Evolutionary conservation across 2,329 filamentous ascomycete genomes (phyloP).

Genomic region (Calonectria fujianensis): DNA sequence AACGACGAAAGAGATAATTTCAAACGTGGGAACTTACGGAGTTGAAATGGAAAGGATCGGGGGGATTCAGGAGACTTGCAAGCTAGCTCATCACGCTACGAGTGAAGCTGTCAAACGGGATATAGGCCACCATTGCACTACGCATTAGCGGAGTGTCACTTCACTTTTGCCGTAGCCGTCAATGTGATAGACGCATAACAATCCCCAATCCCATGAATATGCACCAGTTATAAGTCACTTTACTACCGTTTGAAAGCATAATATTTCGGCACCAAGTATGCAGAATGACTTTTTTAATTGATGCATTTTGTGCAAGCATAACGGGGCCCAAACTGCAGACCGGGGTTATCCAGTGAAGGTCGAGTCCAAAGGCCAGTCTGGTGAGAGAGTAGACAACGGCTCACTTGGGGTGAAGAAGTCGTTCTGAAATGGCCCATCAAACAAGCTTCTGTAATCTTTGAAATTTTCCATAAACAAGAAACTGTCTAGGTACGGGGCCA

Average conservation of each 20-base stretch:
- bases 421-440: constrained; percentile 17
- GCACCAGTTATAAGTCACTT: too few relatives aligned
- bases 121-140: too few relatives aligned
- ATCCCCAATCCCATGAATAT: neutral
- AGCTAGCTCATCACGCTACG: neutral
- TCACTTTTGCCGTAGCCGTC: too few relatives aligned
- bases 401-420: neutral
- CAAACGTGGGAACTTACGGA: neutral
- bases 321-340: neutral
- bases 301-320: too few relatives aligned
- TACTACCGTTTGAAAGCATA: too few relatives aligned
- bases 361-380: constrained; percentile 25
- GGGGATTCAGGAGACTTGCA: neutral
- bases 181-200: neutral
- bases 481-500: constrained; percentile 5
- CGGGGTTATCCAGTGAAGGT: neutral
- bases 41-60: neutral
- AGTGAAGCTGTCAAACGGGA: too few relatives aligned
- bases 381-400: neutral
- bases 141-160: too few relatives aligned
- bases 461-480: constrained; percentile 35
- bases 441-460: constrained; percentile 16
- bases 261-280: too few relatives aligned
- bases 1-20: neutral
- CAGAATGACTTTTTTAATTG: too few relatives aligned